Evolutionary conservation across 2,329 filamentous ascomycete genomes (phyloP), one percentile per base, ranked within the genome.

Genomic region (Fusarium sororula): DNA sequence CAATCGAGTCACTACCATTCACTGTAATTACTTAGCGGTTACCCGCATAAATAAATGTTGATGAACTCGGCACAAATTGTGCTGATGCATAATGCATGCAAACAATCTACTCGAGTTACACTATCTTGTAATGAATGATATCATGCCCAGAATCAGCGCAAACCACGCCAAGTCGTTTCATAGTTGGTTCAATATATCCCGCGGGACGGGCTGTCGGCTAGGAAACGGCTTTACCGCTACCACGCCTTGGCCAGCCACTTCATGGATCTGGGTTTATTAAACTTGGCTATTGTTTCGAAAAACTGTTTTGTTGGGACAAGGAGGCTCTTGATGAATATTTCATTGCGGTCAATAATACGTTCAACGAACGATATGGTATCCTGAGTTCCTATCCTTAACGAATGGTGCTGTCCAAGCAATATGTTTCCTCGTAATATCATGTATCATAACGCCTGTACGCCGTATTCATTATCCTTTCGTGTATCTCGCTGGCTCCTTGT

Each of bases 151-250:
- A 42, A 35, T 53, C 28, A 20, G 13, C 32, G 20, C n/a, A 24
- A 48, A 37, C 32, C 37, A 64, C 47, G 39, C 39, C 51, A 24
- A 32, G 51, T 67, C 24, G 39, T 28, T 35, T 50, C 32, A 39
- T 44, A 62, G n/a, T 56, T 42, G 24, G 35, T 53, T 32, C 50
- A 57, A 24, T 74, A 70, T 74, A 75, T 63, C 57, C 53, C 48
- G 60, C 53, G 54, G 50, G 28, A 72, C 37, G 42, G 47, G 44
- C 50, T 75, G 72, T 74, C 72, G 72, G 72, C 72, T 60, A 74
- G 72, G 72, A 54, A 74, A 74, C 72, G 56, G 60, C 57, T 72
- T 58, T 65, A 63, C 64, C 55, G 58, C 50, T 68, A 62, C 56
- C 18, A 47, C 63, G 50, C 39, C 59, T 55, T 57, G 45, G 50